Conservation (phyloP, 2,329 filamentous ascomycete species). For the Tympanopsis confertula region DNA sequence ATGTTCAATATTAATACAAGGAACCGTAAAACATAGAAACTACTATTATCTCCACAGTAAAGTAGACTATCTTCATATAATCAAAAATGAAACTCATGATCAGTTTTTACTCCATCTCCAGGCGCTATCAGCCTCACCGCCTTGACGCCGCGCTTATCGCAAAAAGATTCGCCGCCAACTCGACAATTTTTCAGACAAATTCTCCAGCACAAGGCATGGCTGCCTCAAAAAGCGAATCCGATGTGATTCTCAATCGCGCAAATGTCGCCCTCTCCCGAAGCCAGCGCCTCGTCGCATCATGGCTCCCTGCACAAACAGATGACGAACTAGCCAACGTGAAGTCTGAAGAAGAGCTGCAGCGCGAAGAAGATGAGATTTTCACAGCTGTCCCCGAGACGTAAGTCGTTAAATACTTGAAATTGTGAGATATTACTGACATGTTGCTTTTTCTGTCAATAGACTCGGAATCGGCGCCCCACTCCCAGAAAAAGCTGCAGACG, state of each 20-base stretch:
- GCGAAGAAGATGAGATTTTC: constrained; percentile 41
- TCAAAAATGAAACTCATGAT: too few species aligned
- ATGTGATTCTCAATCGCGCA: constrained; percentile 40
- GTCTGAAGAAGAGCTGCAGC: constrained; percentile 28
- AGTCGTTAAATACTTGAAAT: constrained; percentile 6
- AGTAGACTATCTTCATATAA: too few species aligned
- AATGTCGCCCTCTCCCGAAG: constrained; percentile 39
- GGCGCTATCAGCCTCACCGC: too few species aligned
- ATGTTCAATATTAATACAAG: too few species aligned
- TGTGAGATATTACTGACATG: constrained; percentile 1
- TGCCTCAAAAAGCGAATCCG: constrained; percentile 13
- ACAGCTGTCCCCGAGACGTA: constrained; percentile 40
- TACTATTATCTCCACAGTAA: too few species aligned
- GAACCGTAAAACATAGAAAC: too few species aligned
- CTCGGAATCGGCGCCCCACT: constrained; percentile 33
- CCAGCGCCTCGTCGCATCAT: constrained; percentile 40
- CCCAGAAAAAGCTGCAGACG: constrained; percentile 23
- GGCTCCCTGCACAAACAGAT: constrained; percentile 35
- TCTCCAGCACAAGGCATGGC: background rate
- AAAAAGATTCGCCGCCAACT: too few species aligned
- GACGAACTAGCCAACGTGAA: constrained; percentile 22
- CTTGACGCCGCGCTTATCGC: too few species aligned
- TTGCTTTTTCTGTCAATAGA: constrained; percentile 12
- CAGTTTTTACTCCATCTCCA: too few species aligned
- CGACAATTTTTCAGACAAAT: too few species aligned